Conservation (phyloP, 306 rosid species). For the Malus domestica region DNA sequence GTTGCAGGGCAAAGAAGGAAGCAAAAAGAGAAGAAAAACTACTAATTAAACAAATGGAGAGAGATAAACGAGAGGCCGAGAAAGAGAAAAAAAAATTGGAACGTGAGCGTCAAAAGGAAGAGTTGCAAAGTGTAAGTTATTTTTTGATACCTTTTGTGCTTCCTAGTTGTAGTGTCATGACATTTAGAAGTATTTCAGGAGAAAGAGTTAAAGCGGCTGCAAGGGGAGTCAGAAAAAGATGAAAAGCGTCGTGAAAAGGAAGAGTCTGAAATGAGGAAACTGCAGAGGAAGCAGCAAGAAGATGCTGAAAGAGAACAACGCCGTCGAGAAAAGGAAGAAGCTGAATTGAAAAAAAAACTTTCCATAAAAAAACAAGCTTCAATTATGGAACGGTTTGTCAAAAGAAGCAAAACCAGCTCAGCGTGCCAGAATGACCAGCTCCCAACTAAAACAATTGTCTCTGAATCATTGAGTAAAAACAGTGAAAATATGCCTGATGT, state of each 20-base stretch:
- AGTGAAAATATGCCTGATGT: conserved; percentile 36
- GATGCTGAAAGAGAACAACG: conserved; percentile 66
- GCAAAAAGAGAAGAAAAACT: conserved; percentile 60
- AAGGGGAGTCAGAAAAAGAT: conserved; percentile 43
- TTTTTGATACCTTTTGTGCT: not conserved
- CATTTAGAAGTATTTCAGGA: conserved; percentile 40
- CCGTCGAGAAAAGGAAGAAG: conserved; percentile 76
- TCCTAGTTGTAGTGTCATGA: not conserved
- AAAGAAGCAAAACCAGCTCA: conserved; percentile 44
- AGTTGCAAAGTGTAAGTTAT: conserved; percentile 45
- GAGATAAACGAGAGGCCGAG: conserved; percentile 54
- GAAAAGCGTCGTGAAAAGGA: conserved; percentile 46
- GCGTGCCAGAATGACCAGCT: conserved; percentile 27
- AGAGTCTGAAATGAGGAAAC: conserved; percentile 50
- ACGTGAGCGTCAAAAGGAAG: conserved; percentile 44
- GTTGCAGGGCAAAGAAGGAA: conserved; percentile 59
- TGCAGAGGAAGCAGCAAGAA: conserved; percentile 58
- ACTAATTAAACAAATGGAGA: conserved; percentile 61
- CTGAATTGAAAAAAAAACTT: conserved; percentile 55
- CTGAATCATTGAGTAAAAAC: conserved; percentile 25
- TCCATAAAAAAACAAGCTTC: conserved; percentile 70
- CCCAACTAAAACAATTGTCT: conserved; percentile 24
- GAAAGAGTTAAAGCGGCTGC: conserved; percentile 38
- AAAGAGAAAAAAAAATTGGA: conserved; percentile 52
- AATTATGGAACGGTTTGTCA: conserved; percentile 85